Evolutionary conservation across 2,329 filamentous ascomycete species (phyloP).

Genomic region (Eutypa lata): DNA sequence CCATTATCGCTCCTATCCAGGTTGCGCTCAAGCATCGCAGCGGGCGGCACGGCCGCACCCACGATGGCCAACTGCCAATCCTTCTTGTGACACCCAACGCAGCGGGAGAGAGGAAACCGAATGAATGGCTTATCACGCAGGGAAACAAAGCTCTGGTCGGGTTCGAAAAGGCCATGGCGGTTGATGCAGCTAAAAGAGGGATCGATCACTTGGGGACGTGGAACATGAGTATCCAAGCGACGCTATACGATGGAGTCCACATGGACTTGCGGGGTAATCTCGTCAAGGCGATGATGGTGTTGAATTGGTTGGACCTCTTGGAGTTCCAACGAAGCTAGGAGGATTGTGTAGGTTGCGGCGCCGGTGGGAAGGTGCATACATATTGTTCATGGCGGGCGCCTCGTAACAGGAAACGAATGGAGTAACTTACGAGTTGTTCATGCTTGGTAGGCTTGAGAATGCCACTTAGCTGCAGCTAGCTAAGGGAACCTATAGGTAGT

Average conservation of each 20-base stretch:
- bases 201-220: constrained; percentile 46
- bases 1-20: constrained; percentile 29
- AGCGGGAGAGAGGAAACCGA: constrained; percentile 41
- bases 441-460: background rate
- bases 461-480: background rate
- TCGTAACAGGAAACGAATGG: background rate
- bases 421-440: background rate
- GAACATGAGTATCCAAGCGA: constrained; percentile 49
- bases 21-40: constrained; percentile 14
- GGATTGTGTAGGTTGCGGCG: background rate
- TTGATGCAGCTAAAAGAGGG: constrained; percentile 31
- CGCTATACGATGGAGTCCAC: constrained; percentile 45
- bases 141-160: constrained; percentile 44
- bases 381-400: background rate
- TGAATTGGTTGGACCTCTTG: constrained; percentile 43
- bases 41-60: constrained; percentile 11
- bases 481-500: background rate
- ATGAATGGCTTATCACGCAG: constrained; percentile 43
- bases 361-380: background rate
- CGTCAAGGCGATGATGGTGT: constrained; percentile 46
- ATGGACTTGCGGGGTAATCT: constrained; percentile 45
- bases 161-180: constrained; percentile 39
- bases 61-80: constrained; percentile 16
- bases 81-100: constrained; percentile 44
- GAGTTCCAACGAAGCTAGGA: constrained; percentile 9